These are phyloP conservation scores for Xylaria telfairii DNA, from an alignment of 495 filamentous ascomycete genomes.

Conservation along the genomic window DNA sequence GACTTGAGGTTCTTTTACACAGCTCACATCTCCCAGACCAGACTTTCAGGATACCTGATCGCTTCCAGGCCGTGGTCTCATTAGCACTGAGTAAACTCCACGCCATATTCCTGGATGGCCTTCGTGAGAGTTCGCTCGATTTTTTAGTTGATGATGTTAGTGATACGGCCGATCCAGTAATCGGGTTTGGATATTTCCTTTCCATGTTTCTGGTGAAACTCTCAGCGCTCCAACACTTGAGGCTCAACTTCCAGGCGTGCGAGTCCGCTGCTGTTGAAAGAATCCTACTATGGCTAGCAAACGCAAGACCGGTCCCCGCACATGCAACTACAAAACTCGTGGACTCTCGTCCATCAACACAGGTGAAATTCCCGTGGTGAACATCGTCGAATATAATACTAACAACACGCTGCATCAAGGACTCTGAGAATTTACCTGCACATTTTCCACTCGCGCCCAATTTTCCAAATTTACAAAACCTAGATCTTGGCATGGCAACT, in stretches of 20 bases:
- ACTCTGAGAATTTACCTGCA: background rate
- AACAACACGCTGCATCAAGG: background rate
- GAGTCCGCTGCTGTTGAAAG: background rate
- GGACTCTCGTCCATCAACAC: background rate
- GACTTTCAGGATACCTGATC: conserved; percentile 45
- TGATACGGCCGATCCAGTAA: background rate
- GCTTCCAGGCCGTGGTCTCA: conserved; percentile 32
- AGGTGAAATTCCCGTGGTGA: background rate
- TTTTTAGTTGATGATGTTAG: conserved; percentile 2
- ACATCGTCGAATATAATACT: background rate
- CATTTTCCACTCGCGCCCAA: conserved; percentile 25
- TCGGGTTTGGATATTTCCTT: conserved; percentile 17
- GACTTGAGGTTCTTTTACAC: conserved; percentile 50
- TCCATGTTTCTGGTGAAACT: conserved; percentile 35
- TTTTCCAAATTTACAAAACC: conserved; percentile 38
- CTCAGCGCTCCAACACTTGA: conserved; percentile 38
- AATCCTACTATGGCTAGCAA: conserved; percentile 36
- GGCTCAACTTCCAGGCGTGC: conserved; percentile 38
- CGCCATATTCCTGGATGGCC: conserved; percentile 46
- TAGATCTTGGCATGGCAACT: conserved; percentile 47
- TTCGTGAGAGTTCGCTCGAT: conserved; percentile 4
- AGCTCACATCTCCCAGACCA: conserved; percentile 29
- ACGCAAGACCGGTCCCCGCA: background rate
- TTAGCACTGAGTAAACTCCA: conserved; percentile 43
- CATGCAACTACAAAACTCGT: background rate